These are phyloP conservation scores for Solanum hybrid DNA, from an alignment of 305 asterid species.

Conservation along the genomic window DNA sequence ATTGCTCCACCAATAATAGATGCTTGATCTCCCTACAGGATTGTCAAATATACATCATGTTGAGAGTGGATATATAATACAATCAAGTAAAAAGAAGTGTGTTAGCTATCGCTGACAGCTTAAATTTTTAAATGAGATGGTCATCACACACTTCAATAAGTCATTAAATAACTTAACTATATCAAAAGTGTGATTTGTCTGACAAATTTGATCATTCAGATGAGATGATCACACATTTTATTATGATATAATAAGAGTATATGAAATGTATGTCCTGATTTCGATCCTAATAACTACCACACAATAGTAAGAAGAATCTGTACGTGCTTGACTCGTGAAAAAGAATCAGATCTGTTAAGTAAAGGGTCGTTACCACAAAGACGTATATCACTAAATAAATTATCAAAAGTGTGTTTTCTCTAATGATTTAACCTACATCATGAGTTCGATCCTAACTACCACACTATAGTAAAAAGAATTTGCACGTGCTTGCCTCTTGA, in stretches of 20 bases:
- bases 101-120: not conserved
- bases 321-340: not conserved
- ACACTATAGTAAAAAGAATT: not conserved
- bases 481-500: not conserved
- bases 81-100: not conserved
- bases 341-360: not conserved
- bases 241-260: not conserved
- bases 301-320: not conserved
- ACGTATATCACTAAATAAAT: not conserved
- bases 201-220: not conserved
- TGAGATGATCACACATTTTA: not conserved
- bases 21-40: slow-evolving; percentile 83
- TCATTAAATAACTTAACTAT: not conserved
- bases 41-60: not conserved
- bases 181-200: not conserved
- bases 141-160: not conserved
- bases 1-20: slow-evolving; percentile 96
- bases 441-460: not conserved
- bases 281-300: not conserved
- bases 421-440: not conserved
- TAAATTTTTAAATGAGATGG: not conserved
- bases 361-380: not conserved
- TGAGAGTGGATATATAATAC: not conserved
- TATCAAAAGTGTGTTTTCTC: not conserved
- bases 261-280: not conserved